These are phyloP conservation scores for Cyclotella atomus DNA, from an alignment of 108 stramenopile species.

Conservation along the genomic window DNA sequence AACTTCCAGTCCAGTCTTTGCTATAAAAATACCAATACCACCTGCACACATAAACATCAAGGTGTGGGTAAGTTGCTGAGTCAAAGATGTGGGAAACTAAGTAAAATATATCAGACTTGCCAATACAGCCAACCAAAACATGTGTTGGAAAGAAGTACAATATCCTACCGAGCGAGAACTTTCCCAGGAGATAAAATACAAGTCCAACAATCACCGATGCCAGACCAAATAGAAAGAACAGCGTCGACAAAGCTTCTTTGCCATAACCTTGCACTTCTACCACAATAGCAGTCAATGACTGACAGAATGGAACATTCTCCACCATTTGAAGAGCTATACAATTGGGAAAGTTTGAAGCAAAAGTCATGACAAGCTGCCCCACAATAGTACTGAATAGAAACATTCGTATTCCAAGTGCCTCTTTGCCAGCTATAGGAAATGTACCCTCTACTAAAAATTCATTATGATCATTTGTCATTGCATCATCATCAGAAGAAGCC, in stretches of 20 bases:
- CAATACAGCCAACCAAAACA: slow-evolving; percentile 83
- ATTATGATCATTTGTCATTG: not conserved
- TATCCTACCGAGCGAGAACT: slow-evolving; percentile 66
- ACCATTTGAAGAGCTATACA: slow-evolving; percentile 84
- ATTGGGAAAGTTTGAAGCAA: slow-evolving; percentile 63
- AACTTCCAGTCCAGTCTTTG: slow-evolving; percentile 77
- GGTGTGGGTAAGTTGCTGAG: not conserved
- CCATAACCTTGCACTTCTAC: slow-evolving; percentile 68
- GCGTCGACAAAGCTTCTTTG: slow-evolving; percentile 70
- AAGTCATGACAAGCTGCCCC: slow-evolving; percentile 71
- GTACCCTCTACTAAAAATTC: slow-evolving; percentile 28
- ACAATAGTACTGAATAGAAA: slow-evolving; percentile 73
- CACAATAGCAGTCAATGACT: slow-evolving; percentile 65
- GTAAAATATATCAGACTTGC: not conserved
- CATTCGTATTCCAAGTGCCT: slow-evolving; percentile 85
- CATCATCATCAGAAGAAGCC: slow-evolving; percentile 6
- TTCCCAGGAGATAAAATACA: slow-evolving; percentile 73
- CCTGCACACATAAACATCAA: slow-evolving; percentile 3
- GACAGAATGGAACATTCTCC: slow-evolving; percentile 85
- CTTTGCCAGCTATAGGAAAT: slow-evolving; percentile 62
- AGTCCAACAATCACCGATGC: slow-evolving; percentile 72
- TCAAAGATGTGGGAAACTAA: not conserved
- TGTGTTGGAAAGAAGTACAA: slow-evolving; percentile 87
- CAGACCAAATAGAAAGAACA: slow-evolving; percentile 77
- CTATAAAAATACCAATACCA: slow-evolving; percentile 82